Evolutionary conservation across 1,284 basidiomycete genomes (phyloP).

Genomic region (Trametes sp.): DNA sequence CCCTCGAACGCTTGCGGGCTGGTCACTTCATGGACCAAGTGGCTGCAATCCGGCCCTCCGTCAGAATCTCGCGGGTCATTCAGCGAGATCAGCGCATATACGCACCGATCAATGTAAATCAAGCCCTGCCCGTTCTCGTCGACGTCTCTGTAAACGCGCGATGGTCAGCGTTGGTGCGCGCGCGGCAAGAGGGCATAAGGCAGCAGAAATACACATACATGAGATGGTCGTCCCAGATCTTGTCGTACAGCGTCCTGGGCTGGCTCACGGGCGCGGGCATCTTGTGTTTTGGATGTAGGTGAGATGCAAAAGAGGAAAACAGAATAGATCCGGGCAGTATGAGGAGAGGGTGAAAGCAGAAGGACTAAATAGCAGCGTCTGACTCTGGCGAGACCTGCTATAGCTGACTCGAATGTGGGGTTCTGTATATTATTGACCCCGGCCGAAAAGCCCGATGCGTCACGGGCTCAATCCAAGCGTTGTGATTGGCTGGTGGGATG

Average conservation of each 20-base stretch:
- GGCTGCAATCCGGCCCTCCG: conserved; percentile 54
- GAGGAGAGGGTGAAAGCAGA: background rate
- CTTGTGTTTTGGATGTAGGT: conserved; percentile 11
- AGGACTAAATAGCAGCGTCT: conserved; percentile 20
- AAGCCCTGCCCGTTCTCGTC: conserved; percentile 87
- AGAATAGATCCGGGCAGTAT: background rate
- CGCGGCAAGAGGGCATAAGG: background rate
- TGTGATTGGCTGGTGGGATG: background rate
- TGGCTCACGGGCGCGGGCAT: conserved; percentile 65
- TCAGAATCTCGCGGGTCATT: conserved; percentile 11
- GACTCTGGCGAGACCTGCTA: background rate
- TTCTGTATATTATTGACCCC: conserved; percentile 10
- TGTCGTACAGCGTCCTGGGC: conserved; percentile 92
- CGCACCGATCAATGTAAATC: conserved; percentile 91
- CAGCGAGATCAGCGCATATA: conserved; percentile 9
- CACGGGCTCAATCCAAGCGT: background rate
- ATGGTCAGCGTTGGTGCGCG: conserved; percentile 1
- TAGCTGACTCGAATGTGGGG: conserved; percentile 32
- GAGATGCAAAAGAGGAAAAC: background rate
- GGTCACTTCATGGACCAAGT: conserved; percentile 96
- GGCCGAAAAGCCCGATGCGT: conserved; percentile 28
- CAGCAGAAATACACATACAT: conserved; percentile 61
- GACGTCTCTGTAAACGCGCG: conserved; percentile 57
- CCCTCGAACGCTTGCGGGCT: conserved; percentile 97
- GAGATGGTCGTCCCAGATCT: conserved; percentile 96